phyloP scores from a whole-genome alignment of 495 filamentous ascomycete species.

The Bacidia gigantensis region DNA sequence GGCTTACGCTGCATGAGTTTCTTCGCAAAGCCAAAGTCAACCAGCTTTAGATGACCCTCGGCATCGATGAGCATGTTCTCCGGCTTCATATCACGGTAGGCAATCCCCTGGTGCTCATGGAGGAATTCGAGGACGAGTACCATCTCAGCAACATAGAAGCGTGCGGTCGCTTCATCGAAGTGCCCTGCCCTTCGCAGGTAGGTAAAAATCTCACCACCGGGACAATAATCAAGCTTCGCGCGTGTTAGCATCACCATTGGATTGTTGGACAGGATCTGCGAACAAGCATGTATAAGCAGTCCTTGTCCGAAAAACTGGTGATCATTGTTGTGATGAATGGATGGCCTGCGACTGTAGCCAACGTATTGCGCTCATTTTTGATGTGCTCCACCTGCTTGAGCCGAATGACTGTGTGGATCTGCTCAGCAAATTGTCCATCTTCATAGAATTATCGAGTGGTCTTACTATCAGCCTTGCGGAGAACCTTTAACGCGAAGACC shows the following conservation, averaged over 20 bases:
- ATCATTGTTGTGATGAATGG: conserved; percentile 92
- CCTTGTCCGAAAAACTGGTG: conserved; percentile 77
- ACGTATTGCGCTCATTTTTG: conserved; percentile 77
- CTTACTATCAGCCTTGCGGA: conserved; percentile 74
- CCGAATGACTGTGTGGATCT: conserved; percentile 57
- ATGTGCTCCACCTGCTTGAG: conserved; percentile 98
- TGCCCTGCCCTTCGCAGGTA: conserved; percentile 76
- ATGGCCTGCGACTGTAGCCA: conserved; percentile 77
- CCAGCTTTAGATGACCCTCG: conserved; percentile 85
- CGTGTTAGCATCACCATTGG: conserved; percentile 2
- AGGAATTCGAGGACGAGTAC: conserved; percentile 83
- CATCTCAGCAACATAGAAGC: conserved; percentile 94
- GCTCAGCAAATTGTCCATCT: conserved; percentile 9
- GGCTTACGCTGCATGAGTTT: conserved; percentile 46
- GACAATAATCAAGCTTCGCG: conserved; percentile 67
- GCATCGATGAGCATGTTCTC: conserved; percentile 90
- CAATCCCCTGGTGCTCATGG: conserved; percentile 70
- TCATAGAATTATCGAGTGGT: conserved; percentile 1
- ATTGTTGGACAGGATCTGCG: conserved; percentile 22
- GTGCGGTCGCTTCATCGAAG: conserved; percentile 74
- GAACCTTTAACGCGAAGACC: conserved; percentile 85
- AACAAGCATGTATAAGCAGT: conserved; percentile 86
- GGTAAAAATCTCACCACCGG: conserved; percentile 89
- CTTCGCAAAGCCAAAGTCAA: conserved; percentile 99
- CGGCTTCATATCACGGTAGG: conserved; percentile 91